Conservation (phyloP, 2,329 filamentous ascomycete genomes). For the Geosmithia flava region DNA sequence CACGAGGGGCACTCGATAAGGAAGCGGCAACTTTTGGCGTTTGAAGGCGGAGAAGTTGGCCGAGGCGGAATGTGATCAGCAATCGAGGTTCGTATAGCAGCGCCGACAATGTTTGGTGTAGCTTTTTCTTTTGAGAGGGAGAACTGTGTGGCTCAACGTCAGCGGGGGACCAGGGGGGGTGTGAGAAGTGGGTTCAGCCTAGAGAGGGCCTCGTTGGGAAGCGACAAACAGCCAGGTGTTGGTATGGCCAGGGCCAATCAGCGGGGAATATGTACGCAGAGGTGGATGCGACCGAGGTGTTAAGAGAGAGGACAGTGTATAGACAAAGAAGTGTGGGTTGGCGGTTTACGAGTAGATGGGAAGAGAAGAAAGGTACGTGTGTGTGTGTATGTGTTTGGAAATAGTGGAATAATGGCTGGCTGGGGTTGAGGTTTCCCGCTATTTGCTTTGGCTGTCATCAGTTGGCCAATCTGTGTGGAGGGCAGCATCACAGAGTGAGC, state of each 20-base stretch:
- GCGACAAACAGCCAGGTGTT: not conserved
- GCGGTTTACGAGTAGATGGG: no score
- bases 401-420: no score
- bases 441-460: no score
- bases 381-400: no score
- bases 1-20: conserved; percentile 1
- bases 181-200: not conserved
- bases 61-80: not conserved
- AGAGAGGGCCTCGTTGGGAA: not conserved
- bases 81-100: not conserved
- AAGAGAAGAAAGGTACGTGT: no score
- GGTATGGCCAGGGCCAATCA: not conserved
- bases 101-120: not conserved
- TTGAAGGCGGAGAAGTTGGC: not conserved
- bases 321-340: no score
- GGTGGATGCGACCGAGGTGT: not conserved
- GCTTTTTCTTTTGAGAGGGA: not conserved
- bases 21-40: not conserved
- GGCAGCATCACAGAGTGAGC: no score
- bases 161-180: not conserved
- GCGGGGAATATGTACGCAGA: not conserved
- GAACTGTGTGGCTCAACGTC: not conserved
- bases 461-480: no score
- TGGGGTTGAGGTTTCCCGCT: no score
- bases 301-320: not conserved